phyloP scores from a whole-genome alignment of 768 basidiomycete genomes.

The Saitozyma sp. region DNA sequence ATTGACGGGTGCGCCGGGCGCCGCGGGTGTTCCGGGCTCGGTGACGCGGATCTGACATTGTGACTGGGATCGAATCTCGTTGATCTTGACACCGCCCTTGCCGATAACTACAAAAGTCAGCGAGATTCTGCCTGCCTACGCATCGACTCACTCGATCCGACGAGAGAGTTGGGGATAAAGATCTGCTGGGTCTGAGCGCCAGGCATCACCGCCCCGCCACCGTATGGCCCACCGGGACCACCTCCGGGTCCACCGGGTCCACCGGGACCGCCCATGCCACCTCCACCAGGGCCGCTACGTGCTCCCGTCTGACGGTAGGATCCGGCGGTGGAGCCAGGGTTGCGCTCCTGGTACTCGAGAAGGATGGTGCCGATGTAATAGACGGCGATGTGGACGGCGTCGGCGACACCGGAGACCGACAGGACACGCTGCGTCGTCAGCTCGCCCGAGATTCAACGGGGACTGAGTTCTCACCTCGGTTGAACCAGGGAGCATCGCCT shows the following conservation, averaged over 20 bases:
- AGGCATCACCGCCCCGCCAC: constrained; percentile 20
- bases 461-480: constrained; percentile 71
- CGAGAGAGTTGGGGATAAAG: constrained; percentile 95
- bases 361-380: constrained; percentile 99
- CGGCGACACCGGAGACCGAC: constrained; percentile 96
- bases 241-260: constrained; percentile 3
- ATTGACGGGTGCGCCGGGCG: constrained; percentile 58
- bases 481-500: constrained; percentile 98
- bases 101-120: constrained; percentile 67
- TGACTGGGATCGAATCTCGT: constrained; percentile 94
- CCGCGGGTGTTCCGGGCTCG: constrained; percentile 86
- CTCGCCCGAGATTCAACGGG: not conserved
- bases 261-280: constrained; percentile 9
- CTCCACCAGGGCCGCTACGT: constrained; percentile 59
- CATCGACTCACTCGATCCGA: constrained; percentile 58
- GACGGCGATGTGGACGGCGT: constrained; percentile 98
- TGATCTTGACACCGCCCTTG: constrained; percentile 97
- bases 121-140: not conserved
- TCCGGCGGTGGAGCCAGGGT: constrained; percentile 53
- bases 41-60: constrained; percentile 97
- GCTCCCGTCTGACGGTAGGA: constrained; percentile 62
- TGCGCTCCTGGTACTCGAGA: constrained; percentile 72
- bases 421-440: constrained; percentile 73
- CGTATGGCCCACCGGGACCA: constrained; percentile 14
- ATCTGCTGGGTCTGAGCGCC: constrained; percentile 90